phyloP scores from a whole-genome alignment of 495 filamentous ascomycete genomes.

The Aspergillus bridgeri region DNA sequence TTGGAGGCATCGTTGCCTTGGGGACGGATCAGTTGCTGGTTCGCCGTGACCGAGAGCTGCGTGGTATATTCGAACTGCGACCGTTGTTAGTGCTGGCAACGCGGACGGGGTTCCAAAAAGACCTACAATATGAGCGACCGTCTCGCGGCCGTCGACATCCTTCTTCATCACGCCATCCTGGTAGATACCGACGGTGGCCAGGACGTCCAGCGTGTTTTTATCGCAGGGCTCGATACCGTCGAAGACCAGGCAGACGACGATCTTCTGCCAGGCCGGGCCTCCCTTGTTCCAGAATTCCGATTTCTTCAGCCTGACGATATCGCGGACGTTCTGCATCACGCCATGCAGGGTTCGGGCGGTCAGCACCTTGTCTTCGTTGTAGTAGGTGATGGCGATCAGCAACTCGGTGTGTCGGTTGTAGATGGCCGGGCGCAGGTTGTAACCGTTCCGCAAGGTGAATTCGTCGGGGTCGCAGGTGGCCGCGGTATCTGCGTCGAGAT shows the following conservation, averaged over 20 bases:
- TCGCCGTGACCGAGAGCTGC: slow-evolving; percentile 93
- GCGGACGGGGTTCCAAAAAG: not conserved
- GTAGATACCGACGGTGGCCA: slow-evolving; percentile 92
- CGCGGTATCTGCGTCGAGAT: slow-evolving; percentile 66
- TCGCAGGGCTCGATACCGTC: slow-evolving; percentile 97
- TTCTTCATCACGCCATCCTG: slow-evolving; percentile 98
- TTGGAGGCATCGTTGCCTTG: slow-evolving; percentile 77
- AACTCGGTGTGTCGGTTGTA: slow-evolving; percentile 98
- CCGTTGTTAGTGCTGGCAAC: slow-evolving; percentile 8
- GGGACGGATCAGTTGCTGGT: slow-evolving; percentile 91
- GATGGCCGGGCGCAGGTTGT: slow-evolving; percentile 96
- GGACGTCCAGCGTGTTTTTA: slow-evolving; percentile 89
- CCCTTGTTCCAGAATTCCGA: slow-evolving; percentile 99
- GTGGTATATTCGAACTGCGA: slow-evolving; percentile 93
- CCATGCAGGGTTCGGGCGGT: slow-evolving; percentile 90
- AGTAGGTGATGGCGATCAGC: slow-evolving; percentile 96
- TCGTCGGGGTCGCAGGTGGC: slow-evolving; percentile 98
- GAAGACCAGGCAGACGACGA: slow-evolving; percentile 91
- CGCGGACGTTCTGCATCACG: slow-evolving; percentile 97
- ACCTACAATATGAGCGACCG: slow-evolving; percentile 80
- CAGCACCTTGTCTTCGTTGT: slow-evolving; percentile 97
- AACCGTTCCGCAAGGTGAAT: slow-evolving; percentile 97
- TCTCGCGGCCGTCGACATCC: slow-evolving; percentile 94
- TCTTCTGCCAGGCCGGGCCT: slow-evolving; percentile 98
- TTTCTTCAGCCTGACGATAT: slow-evolving; percentile 96